These are phyloP conservation scores for Fusarium concolor DNA, from an alignment of 2,329 filamentous ascomycete genomes.

Conservation along the genomic window DNA sequence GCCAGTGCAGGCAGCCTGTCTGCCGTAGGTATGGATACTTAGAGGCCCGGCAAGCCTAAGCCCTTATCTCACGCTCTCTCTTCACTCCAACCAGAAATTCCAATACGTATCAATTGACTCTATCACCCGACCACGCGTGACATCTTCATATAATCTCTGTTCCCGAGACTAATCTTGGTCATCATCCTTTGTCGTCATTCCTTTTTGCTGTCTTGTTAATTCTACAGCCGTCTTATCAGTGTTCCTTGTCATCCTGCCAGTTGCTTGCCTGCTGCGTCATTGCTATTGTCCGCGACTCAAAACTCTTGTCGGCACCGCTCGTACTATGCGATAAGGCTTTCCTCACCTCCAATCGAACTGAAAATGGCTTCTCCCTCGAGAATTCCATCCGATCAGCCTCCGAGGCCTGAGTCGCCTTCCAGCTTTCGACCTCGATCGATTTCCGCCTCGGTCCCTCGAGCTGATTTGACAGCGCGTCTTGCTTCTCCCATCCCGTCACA, in stretches of 20 bases:
- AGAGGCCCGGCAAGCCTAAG: slow-evolving; percentile 15
- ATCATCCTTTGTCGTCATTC: slow-evolving; percentile 34
- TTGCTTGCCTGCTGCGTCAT: slow-evolving; percentile 24
- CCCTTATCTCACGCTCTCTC: slow-evolving; percentile 35
- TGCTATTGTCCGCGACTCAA: slow-evolving; percentile 21
- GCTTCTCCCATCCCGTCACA: slow-evolving; percentile 65
- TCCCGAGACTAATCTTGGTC: slow-evolving; percentile 23
- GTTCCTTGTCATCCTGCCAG: slow-evolving; percentile 13
- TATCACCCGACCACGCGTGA: slow-evolving; percentile 35
- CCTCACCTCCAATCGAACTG: slow-evolving; percentile 21
- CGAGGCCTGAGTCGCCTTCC: slow-evolving; percentile 60
- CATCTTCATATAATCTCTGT: slow-evolving; percentile 20
- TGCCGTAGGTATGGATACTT: neutral
- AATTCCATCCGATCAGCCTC: slow-evolving; percentile 53
- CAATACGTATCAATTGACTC: slow-evolving; percentile 34
- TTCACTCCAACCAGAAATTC: slow-evolving; percentile 29
- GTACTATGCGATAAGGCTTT: slow-evolving; percentile 46
- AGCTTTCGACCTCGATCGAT: slow-evolving; percentile 60
- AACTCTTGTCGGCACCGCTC: slow-evolving; percentile 15
- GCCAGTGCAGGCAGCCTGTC: neutral
- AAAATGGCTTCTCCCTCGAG: slow-evolving; percentile 55
- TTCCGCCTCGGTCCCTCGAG: slow-evolving; percentile 66
- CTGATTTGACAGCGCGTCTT: slow-evolving; percentile 70
- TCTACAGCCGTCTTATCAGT: slow-evolving; percentile 19
- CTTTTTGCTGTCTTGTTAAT: slow-evolving; percentile 19